Base-by-base conservation (phyloP, 2,329 filamentous ascomycete species). In the Hirsutella rhossiliensis region DNA sequence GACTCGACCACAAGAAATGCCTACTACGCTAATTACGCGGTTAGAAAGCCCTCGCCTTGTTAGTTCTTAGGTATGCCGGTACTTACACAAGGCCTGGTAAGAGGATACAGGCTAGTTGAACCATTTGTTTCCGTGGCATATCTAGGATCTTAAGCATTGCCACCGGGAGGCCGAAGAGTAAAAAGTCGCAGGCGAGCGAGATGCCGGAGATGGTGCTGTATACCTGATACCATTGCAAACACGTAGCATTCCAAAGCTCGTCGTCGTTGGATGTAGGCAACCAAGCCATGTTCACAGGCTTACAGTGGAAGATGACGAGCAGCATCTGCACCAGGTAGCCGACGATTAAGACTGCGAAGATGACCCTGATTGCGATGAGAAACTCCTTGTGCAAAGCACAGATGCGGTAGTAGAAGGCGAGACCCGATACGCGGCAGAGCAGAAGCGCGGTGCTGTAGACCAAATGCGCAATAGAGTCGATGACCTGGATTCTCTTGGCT, bases 11-110 rank as follows among this genome's bases (percentile, higher is more conserved):
- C 6, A 2, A 9, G 23, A 27, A 9, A 27, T 27, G 23, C 23
- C 23, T 2, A 27, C 23, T 5, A 27, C 23, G 23, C 23, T 27
- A 9, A 5, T 7, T 6, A 27, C 5, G 23, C 23, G 3, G 23
- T 27, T 9, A 27, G 23, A 27, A 27, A 2, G 3, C 6, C 2
- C 5, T 27, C 23, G 23, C 6, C 23, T 27, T 27, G 23, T 5
- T 9, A 4, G 23, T 23, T 4, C 7, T 4, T 23, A 7, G 23
- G 46, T 56, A 50, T n/a, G 54, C 52, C 31, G 61, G 53, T 61
- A 65, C 43, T 45, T n/a, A 45, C 43, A 27, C 11, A 18, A 45
- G 23, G 18, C 43, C 43, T 5, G 43, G 43, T 2, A 45, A 39
- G 11, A 45, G 36, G 8, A 42, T 42, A 23, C 36, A 45, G 17